A percentile compares a stretch with the other conserved stretches of the same genome.
These are phyloP conservation scores for Leccinum broughii DNA, from an alignment of 768 basidiomycete genomes.

Conservation along the genomic window DNA sequence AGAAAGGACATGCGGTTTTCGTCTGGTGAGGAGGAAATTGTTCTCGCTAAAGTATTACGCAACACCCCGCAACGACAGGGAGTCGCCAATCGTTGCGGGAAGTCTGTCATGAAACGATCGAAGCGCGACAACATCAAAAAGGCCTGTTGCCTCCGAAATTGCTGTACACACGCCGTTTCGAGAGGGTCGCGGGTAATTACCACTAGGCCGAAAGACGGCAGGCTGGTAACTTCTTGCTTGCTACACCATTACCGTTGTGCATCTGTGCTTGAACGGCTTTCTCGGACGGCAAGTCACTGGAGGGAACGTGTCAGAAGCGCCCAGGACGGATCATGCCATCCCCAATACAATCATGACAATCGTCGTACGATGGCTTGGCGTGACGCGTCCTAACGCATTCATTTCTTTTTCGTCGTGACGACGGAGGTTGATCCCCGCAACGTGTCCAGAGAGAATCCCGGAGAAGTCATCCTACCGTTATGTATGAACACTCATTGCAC, in stretches of 20 bases:
- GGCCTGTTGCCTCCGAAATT: neutral
- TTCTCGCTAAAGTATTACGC: neutral
- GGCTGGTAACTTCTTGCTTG: neutral
- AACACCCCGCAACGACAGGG: conserved; percentile 1
- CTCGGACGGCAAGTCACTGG: neutral
- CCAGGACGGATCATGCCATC: neutral
- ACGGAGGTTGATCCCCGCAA: neutral
- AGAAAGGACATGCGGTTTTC: conserved; percentile 2
- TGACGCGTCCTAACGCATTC: neutral
- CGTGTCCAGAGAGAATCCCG: neutral
- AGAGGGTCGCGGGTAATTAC: neutral
- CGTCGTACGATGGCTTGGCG: neutral
- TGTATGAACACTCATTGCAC: neutral
- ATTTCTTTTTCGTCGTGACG: neutral
- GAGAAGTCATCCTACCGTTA: neutral
- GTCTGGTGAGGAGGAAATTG: neutral
- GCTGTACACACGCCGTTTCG: neutral
- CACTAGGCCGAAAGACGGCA: neutral
- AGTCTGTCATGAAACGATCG: neutral
- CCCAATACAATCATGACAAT: neutral
- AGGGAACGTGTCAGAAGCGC: neutral
- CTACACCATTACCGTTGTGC: neutral
- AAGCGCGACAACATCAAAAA: neutral
- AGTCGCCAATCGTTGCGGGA: neutral
- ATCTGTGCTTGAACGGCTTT: neutral